A percentile compares a stretch with the other conserved stretches of the same genome.
Evolutionary conservation across 345 rosid species (phyloP).

Genomic region (Acer negundo): DNA sequence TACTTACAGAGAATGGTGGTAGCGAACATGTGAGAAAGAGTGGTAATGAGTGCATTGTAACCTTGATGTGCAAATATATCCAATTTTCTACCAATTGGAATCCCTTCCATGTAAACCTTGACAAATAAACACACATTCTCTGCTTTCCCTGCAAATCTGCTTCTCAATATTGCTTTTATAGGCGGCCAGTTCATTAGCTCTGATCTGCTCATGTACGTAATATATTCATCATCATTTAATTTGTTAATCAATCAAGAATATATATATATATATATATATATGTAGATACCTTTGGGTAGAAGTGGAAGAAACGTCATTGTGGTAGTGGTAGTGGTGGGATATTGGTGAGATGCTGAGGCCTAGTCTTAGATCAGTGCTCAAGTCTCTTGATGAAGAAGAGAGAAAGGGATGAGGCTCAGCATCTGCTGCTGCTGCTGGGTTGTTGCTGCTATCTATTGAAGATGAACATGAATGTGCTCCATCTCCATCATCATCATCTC

Average conservation of each 20-base stretch:
- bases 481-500: background rate
- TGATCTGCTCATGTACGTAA: background rate
- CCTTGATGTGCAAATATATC: conserved; percentile 43
- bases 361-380: conserved; percentile 38
- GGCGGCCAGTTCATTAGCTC: conserved; percentile 40
- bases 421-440: background rate
- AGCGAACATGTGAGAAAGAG: conserved; percentile 37
- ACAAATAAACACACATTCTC: conserved; percentile 27
- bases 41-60: conserved; percentile 28
- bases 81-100: conserved; percentile 57
- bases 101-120: conserved; percentile 61
- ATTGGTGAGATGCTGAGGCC: conserved; percentile 36
- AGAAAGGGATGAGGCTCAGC: background rate
- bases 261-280: background rate
- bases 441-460: conserved; percentile 32
- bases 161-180: conserved; percentile 34
- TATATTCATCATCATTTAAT: background rate
- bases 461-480: conserved; percentile 26
- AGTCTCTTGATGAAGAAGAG: conserved; percentile 19
- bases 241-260: background rate
- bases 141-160: conserved; percentile 16
- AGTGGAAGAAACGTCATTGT: conserved; percentile 10
- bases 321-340: background rate
- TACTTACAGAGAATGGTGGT: conserved; percentile 34
- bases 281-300: background rate